Evolutionary conservation across 2,329 filamentous ascomycete genomes (phyloP).

Genomic region (Fusarium brevicatenulatum): DNA sequence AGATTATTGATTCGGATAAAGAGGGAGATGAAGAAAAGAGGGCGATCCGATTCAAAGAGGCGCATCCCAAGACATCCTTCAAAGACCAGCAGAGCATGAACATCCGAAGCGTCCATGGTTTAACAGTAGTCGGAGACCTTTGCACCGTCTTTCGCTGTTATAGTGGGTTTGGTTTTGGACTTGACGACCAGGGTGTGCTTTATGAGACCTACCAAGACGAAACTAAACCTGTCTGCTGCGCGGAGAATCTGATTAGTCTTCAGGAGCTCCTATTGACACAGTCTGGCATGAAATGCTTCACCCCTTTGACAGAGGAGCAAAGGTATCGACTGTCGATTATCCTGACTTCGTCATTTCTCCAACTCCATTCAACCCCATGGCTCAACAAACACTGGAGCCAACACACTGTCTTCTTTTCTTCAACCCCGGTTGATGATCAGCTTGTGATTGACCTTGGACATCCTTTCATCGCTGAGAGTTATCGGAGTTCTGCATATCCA

Average conservation of each 20-base stretch:
- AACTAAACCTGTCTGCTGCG: neutral
- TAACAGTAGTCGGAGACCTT: neutral
- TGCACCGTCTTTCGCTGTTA: neutral
- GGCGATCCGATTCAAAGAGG: fast-evolving
- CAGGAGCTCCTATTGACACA: neutral
- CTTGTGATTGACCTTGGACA: neutral
- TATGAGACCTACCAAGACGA: neutral
- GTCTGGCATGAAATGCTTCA: fast-evolving
- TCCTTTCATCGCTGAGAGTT: neutral
- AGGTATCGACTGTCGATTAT: neutral
- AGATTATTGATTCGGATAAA: neutral
- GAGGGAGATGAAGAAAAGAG: fast-evolving
- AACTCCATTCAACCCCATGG: neutral
- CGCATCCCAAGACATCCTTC: fast-evolving
- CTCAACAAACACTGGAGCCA: neutral
- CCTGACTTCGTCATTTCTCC: neutral
- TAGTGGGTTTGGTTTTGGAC: neutral
- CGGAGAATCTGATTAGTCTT: neutral
- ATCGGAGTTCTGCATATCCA: fast-evolving
- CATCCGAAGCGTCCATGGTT: neutral
- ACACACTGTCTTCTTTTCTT: neutral
- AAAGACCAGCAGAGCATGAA: neutral
- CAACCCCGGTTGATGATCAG: neutral
- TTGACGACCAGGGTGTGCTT: neutral
- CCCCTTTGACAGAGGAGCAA: neutral